A percentile compares a stretch with the other conserved stretches of the same genome.
phyloP scores from a whole-genome alignment of 192 early-diverging fungal species.

The Kappamyces sp. region DNA sequence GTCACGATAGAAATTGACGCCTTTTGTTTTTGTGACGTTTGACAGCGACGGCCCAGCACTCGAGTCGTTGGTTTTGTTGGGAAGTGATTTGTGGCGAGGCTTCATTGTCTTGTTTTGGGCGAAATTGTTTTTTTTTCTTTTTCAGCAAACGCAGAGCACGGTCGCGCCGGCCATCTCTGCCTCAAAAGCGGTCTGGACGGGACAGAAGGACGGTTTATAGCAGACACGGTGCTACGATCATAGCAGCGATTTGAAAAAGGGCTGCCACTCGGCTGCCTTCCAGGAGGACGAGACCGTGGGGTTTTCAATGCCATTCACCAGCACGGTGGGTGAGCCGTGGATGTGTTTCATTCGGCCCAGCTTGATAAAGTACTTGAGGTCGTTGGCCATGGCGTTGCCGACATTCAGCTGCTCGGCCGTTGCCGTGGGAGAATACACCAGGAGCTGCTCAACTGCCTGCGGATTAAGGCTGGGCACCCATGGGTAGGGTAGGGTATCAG shows the following conservation, averaged over 20 bases:
- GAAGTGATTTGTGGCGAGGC: too few species aligned
- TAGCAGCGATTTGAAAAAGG: too few species aligned
- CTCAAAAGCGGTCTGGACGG: too few species aligned
- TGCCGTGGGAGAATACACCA: neutral
- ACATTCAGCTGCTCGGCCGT: neutral
- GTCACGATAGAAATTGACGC: constrained; percentile 99
- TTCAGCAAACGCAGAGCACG: constrained; percentile 8
- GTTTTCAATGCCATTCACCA: neutral
- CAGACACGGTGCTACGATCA: too few species aligned
- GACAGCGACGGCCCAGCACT: constrained; percentile 19
- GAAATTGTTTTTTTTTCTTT: neutral
- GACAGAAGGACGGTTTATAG: too few species aligned
- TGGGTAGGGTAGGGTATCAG: neutral
- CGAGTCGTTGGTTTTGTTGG: neutral
- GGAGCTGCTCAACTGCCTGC: neutral
- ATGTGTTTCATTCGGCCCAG: neutral
- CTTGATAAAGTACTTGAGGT: neutral
- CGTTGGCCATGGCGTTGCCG: neutral
- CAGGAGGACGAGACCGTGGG: neutral
- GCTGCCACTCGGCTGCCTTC: neutral
- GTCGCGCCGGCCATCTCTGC: constrained; percentile 16
- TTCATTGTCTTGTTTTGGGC: too few species aligned
- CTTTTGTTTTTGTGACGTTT: constrained; percentile 68
- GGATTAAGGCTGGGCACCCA: constrained; percentile 7
- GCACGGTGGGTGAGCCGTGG: constrained; percentile 1